Conservation (phyloP, 2,329 filamentous ascomycete genomes). For the Exophiala spinifera region DNA sequence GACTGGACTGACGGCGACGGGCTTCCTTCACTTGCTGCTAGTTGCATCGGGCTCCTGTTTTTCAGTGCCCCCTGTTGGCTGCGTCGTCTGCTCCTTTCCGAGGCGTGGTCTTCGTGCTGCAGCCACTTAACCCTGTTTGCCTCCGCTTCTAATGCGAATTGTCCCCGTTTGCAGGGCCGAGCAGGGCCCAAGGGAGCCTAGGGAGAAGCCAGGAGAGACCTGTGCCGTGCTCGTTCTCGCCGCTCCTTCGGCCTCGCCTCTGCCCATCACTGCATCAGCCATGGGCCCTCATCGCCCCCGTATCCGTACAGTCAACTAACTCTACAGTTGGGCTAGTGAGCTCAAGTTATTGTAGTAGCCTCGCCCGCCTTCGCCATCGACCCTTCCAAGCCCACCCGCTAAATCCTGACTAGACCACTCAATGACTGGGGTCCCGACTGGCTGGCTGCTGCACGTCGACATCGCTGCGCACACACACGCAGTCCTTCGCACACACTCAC, state of each 20-base stretch:
- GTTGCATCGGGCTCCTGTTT: not conserved
- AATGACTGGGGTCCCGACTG: not conserved
- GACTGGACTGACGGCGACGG: not conserved
- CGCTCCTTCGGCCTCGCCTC: not conserved
- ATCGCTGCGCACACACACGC: no score
- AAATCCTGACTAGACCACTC: not conserved
- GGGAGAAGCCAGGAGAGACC: not conserved
- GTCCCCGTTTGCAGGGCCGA: not conserved
- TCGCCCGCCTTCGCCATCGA: not conserved
- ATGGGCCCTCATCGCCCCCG: no score
- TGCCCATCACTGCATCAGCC: no score
- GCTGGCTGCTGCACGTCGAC: not conserved
- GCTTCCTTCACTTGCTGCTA: not conserved
- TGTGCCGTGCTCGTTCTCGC: not conserved
- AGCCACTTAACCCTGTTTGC: not conserved
- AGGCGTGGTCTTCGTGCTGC: not conserved
- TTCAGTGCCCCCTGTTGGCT: not conserved
- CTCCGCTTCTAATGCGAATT: not conserved
- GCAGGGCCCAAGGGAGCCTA: no score
- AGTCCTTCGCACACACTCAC: no score
- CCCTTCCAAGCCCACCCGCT: not conserved
- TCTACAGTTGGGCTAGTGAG: no score
- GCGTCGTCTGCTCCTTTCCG: not conserved
- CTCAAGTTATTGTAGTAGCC: no score
- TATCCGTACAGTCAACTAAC: no score